Evolutionary conservation across 192 early-diverging fungal species (phyloP), one percentile per base, ranked within the genome.

Genomic region (Allomyces macrogynus): DNA sequence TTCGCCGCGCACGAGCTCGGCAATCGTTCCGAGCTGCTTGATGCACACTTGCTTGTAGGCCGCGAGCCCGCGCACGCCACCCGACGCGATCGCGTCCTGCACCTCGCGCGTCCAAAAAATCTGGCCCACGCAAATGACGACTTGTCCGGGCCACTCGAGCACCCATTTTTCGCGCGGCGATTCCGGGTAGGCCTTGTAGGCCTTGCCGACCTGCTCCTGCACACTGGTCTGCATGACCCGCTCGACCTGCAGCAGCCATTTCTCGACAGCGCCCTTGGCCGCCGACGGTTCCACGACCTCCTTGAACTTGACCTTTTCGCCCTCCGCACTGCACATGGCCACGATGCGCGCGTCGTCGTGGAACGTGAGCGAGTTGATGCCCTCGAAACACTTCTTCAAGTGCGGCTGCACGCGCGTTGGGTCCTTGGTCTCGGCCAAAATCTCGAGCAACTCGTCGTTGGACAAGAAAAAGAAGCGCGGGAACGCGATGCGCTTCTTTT

Each of bases 391-490:
- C 80, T 98, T 99, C 72, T 92, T 93, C 75, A 99, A 86, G 71
- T 99, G 97, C 70, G 95, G 95, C 71, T 98, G 93, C 67, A 97
- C 93, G 44, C 93, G 86, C 23, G 83, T 70, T 57, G 97, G 83
- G 67, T 98, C 95, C 72, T 96, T 93, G 70, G 87, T 85, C 73
- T 97, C 98, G 70, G 95, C 95, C 65, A 99, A 91, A 64, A 99
- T 95, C 78, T 99, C 95, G n/a, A 99, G 85, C 76, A 99, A 69
- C 77, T 99, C 97, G 75, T 99, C 97, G 71, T 99, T 95, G 72
- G 93, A 95, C 40, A 99, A 90, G 86, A 99, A 99, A 80, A 98
- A 99, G 80, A 99, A 99, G 10, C 97, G 89, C 40, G 97, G 93
- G 80, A 99, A 99, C 4, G 90, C 82, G 12, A 92, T 82, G 63